A percentile compares a stretch with the other conserved stretches of the same genome.
Conservation (phyloP, 1,139 yeast genomes). For the Diutina neorugosa region DNA sequence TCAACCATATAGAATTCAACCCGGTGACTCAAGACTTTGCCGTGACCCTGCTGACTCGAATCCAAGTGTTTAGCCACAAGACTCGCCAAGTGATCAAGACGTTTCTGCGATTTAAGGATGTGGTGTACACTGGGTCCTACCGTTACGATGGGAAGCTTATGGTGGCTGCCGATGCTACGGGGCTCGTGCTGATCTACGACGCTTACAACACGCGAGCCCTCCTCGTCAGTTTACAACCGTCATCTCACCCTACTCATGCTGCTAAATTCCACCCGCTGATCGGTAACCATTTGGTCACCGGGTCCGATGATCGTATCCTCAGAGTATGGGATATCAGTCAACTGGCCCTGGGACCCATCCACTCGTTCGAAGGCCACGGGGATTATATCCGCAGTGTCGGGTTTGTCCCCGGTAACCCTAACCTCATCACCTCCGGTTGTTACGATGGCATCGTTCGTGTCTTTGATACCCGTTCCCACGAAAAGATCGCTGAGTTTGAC, state of each 20-base stretch:
- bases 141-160: constrained; percentile 72
- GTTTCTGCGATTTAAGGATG: constrained; percentile 82
- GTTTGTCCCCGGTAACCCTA: constrained; percentile 64
- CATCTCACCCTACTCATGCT: constrained; percentile 82
- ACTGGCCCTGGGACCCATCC: constrained; percentile 48
- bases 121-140: constrained; percentile 77
- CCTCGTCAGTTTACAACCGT: constrained; percentile 69
- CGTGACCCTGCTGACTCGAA: constrained; percentile 81
- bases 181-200: constrained; percentile 74
- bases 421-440: constrained; percentile 81
- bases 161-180: constrained; percentile 86
- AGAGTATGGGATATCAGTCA: constrained; percentile 84
- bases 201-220: constrained; percentile 69
- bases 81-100: constrained; percentile 87
- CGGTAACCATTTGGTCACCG: constrained; percentile 66
- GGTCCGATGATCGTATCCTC: constrained; percentile 83
- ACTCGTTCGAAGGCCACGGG: constrained; percentile 62
- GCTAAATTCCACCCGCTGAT: constrained; percentile 81
- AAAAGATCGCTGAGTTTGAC: constrained; percentile 30
- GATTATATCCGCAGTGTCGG: constrained; percentile 83
- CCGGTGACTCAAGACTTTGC: constrained; percentile 92
- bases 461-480: constrained; percentile 70
- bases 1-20: constrained; percentile 77
- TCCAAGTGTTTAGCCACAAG: constrained; percentile 84
- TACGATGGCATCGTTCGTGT: constrained; percentile 81